Evolutionary conservation across 768 basidiomycete genomes (phyloP).

Genomic region (Gymnopilus dilepis): DNA sequence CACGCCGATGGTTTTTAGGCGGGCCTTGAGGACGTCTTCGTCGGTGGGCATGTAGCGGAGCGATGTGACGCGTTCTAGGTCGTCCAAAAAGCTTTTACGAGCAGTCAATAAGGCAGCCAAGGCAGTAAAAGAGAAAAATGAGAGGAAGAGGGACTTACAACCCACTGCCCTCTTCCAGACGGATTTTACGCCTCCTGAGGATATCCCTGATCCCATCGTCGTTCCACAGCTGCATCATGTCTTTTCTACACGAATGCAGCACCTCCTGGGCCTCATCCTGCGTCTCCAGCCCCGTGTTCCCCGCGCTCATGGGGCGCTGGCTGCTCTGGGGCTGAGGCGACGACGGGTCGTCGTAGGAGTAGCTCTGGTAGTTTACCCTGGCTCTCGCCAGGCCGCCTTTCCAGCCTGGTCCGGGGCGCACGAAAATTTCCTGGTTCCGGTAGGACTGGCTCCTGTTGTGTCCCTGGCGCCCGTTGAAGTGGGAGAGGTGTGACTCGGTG

Average conservation of each 20-base stretch:
- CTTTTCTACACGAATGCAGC: constrained; percentile 60
- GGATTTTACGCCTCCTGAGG: constrained; percentile 59
- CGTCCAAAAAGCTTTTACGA: constrained; percentile 76
- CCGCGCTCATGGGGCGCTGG: constrained; percentile 46
- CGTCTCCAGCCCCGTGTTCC: constrained; percentile 51
- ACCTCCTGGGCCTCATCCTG: constrained; percentile 65
- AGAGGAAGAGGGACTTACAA: constrained; percentile 57
- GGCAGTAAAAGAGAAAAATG: constrained; percentile 1
- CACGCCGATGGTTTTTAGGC: constrained; percentile 79
- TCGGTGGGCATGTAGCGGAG: constrained; percentile 71
- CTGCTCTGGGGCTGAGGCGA: constrained; percentile 19
- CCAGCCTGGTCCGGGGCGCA: constrained; percentile 72
- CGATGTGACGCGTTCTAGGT: constrained; percentile 67
- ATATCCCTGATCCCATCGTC: constrained; percentile 64
- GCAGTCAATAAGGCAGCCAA: too few relatives aligned
- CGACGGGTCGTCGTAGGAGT: constrained; percentile 21
- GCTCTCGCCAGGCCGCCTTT: constrained; percentile 60
- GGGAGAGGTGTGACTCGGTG: constrained; percentile 26
- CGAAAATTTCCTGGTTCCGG: constrained; percentile 58
- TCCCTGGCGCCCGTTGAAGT: constrained; percentile 19
- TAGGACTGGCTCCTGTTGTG: constrained; percentile 27
- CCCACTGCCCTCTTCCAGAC: constrained; percentile 73
- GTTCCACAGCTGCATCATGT: constrained; percentile 72
- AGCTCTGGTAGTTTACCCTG: constrained; percentile 37
- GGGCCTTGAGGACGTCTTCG: constrained; percentile 78